Conservation (phyloP, 768 basidiomycete genomes). For the Kwoniella sp. region DNA sequence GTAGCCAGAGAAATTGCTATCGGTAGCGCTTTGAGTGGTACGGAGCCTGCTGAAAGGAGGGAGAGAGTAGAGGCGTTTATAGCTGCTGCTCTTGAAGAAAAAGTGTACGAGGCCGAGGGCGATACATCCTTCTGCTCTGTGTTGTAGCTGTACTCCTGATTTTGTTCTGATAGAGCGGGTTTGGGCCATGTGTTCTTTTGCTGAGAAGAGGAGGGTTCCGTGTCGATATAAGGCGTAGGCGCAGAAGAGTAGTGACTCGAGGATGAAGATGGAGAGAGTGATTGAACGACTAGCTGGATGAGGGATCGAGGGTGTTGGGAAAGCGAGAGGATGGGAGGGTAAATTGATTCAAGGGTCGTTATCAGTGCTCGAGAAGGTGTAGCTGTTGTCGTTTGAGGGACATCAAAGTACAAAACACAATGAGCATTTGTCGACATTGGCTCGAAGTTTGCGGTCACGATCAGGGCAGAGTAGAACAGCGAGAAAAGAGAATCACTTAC, state of each 20-base stretch:
- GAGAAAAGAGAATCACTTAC: conserved; percentile 30
- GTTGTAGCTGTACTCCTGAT: conserved; percentile 12
- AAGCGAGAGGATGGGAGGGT: conserved; percentile 54
- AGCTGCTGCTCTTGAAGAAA: conserved; percentile 45
- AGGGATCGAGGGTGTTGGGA: conserved; percentile 57
- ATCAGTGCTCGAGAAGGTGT: conserved; percentile 53
- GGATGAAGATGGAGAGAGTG: conserved; percentile 40
- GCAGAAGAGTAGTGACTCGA: conserved; percentile 25
- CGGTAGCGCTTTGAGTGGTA: conserved; percentile 49
- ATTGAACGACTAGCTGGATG: conserved; percentile 57
- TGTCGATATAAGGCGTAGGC: conserved; percentile 9
- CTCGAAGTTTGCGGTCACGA: too few species aligned
- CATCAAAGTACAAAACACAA: too few species aligned
- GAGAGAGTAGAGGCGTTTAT: conserved; percentile 56
- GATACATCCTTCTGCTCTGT: conserved; percentile 19
- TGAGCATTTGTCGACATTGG: not conserved
- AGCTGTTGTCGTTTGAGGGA: too few species aligned
- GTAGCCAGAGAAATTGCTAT: conserved; percentile 46
- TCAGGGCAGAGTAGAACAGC: not conserved
- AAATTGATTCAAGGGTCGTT: conserved; percentile 42
- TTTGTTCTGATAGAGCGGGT: not conserved
- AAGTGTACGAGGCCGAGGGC: conserved; percentile 19
- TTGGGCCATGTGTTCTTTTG: conserved; percentile 28
- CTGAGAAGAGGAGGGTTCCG: conserved; percentile 5
- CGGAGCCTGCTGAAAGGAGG: conserved; percentile 50